Percentiles rank a stretch among this genome's conserved stretches.
These are phyloP conservation scores for Arthrobotrys pseudoclavata DNA, from an alignment of 2,329 filamentous ascomycete genomes.

Conservation along the genomic window DNA sequence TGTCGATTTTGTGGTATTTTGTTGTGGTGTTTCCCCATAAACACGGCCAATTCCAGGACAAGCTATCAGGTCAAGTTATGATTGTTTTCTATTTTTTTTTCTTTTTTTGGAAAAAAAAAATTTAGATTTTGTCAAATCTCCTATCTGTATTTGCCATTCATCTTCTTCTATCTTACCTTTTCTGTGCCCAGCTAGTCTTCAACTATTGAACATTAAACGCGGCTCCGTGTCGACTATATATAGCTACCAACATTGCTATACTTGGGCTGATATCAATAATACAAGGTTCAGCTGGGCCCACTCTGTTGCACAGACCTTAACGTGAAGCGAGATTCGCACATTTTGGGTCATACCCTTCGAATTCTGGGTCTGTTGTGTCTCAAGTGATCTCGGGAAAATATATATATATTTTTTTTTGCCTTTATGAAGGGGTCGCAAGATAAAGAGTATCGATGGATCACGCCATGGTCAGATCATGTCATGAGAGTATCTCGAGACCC, in stretches of 20 bases:
- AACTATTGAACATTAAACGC: not conserved
- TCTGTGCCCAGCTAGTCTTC: not conserved
- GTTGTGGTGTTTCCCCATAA: not conserved
- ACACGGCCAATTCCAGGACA: not conserved
- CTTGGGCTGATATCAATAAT: constrained; percentile 5
- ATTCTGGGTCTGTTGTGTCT: too few relatives aligned
- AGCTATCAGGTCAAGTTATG: not conserved
- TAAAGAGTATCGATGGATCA: not conserved
- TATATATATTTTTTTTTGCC: too few relatives aligned
- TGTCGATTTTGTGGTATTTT: not conserved
- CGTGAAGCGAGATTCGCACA: not conserved
- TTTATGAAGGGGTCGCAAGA: not conserved
- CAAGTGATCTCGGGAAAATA: too few relatives aligned
- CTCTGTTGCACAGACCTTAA: constrained; percentile 3
- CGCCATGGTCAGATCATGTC: not conserved
- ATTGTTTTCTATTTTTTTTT: not conserved
- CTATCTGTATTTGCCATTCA: too few relatives aligned
- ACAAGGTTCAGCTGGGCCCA: not conserved
- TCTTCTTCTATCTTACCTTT: not conserved
- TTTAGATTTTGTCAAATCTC: too few relatives aligned
- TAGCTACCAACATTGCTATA: not conserved
- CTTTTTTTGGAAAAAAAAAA: not conserved
- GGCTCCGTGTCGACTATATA: constrained; percentile 8
- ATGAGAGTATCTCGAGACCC: not conserved
- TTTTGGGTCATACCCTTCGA: not conserved